Conservation (phyloP, 2,329 filamentous ascomycete genomes). For the Pochonia chlamydosporia region DNA sequence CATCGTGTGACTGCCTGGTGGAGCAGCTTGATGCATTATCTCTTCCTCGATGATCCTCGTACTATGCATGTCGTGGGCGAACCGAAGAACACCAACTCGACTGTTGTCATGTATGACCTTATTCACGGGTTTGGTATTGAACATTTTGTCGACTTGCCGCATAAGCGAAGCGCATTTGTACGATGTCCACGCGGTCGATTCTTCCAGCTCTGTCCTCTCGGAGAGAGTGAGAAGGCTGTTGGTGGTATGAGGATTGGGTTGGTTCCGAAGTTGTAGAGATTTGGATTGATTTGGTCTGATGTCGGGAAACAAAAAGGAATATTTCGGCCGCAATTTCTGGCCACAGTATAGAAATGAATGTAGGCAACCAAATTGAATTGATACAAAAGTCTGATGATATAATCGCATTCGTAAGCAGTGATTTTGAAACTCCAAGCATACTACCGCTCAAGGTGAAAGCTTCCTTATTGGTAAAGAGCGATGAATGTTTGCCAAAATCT, state of each 20-base stretch:
- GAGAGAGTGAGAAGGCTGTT: conserved; percentile 49
- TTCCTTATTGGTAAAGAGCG: no score
- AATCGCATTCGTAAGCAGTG: no score
- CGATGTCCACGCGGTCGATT: conserved; percentile 61
- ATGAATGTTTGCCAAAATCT: no score
- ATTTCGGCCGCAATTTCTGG: no score
- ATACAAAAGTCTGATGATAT: no score
- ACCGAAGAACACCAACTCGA: conserved; percentile 64
- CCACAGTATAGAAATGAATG: no score
- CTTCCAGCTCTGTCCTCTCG: conserved; percentile 61
- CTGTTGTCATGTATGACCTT: conserved; percentile 68
- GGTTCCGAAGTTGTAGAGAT: conserved; percentile 48
- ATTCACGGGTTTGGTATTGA: conserved; percentile 67
- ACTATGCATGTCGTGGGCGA: conserved; percentile 58
- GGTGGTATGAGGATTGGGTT: conserved; percentile 48
- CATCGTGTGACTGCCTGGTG: conserved; percentile 58
- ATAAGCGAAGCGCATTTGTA: conserved; percentile 65
- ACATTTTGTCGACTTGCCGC: conserved; percentile 66
- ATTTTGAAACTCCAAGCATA: no score
- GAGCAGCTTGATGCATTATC: conserved; percentile 56
- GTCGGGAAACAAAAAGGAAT: no score
- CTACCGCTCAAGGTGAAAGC: no score
- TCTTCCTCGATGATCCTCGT: conserved; percentile 55
- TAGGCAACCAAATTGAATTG: no score
- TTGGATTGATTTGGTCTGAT: no score